Evolutionary conservation across 1,284 basidiomycete genomes (phyloP).

Genomic region (Apiotrichum laibachii): DNA sequence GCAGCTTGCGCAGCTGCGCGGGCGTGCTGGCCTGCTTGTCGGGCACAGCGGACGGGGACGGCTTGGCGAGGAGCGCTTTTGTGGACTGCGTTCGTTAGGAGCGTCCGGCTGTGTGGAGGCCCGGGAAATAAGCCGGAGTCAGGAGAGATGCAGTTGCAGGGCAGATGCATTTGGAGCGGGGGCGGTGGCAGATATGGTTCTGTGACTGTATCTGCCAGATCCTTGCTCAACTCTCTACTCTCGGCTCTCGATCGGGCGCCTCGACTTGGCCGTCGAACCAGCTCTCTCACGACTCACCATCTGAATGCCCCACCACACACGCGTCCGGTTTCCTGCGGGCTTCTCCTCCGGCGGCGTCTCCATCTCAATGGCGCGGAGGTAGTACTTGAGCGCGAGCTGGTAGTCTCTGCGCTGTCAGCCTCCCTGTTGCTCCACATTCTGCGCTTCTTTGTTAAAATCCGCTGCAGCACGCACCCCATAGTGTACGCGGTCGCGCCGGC

Average conservation of each 20-base stretch:
- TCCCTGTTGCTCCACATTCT: constrained; percentile 10
- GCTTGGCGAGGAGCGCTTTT: constrained; percentile 54
- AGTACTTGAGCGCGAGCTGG: constrained; percentile 75
- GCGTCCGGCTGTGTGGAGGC: no score
- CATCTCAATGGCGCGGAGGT: constrained; percentile 79
- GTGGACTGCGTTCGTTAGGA: constrained; percentile 55
- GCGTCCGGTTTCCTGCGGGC: constrained; percentile 21
- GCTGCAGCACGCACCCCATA: no score
- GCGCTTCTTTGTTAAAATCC: no score
- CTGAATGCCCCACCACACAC: constrained; percentile 82
- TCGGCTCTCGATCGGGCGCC: no score
- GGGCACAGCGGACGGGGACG: constrained; percentile 56
- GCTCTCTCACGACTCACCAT: constrained; percentile 58
- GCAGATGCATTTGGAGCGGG: no score
- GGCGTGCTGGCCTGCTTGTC: constrained; percentile 57
- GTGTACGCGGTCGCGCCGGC: constrained; percentile 47
- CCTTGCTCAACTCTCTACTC: no score
- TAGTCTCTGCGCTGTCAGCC: constrained; percentile 56
- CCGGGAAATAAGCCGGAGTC: background rate
- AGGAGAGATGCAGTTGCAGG: no score
- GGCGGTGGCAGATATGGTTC: no score
- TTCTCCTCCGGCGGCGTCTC: constrained; percentile 59
- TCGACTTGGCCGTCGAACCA: background rate
- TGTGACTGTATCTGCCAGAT: no score
- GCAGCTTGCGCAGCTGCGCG: constrained; percentile 59